phyloP scores from a whole-genome alignment of 768 basidiomycete genomes.

The Russula abietina region DNA sequence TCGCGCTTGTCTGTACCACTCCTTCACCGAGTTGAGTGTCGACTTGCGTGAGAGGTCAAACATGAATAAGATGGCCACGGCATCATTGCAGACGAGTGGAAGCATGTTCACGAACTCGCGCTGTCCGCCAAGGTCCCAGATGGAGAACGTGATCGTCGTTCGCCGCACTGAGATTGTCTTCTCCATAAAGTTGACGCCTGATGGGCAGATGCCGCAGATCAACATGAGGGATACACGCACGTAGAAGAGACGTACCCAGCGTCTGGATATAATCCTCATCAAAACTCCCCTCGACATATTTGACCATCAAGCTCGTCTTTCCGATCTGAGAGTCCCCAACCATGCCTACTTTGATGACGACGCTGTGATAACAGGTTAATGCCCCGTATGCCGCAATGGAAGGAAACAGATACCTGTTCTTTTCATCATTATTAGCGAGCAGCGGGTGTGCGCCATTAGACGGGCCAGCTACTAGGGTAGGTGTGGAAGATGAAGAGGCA shows the following conservation, averaged over 20 bases:
- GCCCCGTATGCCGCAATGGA: neutral
- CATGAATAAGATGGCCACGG: slow-evolving; percentile 99
- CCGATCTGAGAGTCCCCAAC: slow-evolving; percentile 99
- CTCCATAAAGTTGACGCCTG: slow-evolving; percentile 99
- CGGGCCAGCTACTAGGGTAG: slow-evolving; percentile 38
- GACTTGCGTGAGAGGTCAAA: slow-evolving; percentile 97
- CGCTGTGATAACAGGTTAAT: slow-evolving; percentile 40
- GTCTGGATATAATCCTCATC: slow-evolving; percentile 99
- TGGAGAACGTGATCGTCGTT: slow-evolving; percentile 98
- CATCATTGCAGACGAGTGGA: slow-evolving; percentile 96
- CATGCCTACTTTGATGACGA: slow-evolving; percentile 99
- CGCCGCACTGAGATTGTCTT: slow-evolving; percentile 98
- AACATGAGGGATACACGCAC: slow-evolving; percentile 23
- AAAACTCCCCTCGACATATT: slow-evolving; percentile 98
- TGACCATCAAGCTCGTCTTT: slow-evolving; percentile 99
- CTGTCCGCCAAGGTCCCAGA: slow-evolving; percentile 98
- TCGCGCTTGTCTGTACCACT: slow-evolving; percentile 98
- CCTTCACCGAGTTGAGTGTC: slow-evolving; percentile 96
- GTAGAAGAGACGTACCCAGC: slow-evolving; percentile 55
- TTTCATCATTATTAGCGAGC: slow-evolving; percentile 62
- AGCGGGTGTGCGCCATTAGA: slow-evolving; percentile 50
- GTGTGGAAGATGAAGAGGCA: slow-evolving; percentile 44
- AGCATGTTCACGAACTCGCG: slow-evolving; percentile 99
- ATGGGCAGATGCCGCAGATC: slow-evolving; percentile 25
- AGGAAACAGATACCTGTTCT: slow-evolving; percentile 52